Evolutionary conservation across 257 asterid species (phyloP).

Genomic region (Solanum arcanum): DNA sequence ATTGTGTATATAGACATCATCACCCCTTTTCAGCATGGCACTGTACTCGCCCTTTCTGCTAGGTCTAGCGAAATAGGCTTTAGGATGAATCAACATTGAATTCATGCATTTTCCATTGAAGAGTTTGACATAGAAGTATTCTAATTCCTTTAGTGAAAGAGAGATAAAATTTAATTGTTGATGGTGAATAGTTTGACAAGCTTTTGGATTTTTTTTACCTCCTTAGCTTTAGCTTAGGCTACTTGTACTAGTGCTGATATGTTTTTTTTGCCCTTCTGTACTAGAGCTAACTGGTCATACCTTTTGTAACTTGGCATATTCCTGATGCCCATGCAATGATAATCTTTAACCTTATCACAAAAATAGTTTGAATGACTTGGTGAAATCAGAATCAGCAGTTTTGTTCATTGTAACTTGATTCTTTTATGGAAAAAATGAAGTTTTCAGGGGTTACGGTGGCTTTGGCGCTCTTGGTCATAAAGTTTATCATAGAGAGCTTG

Average conservation of each 20-base stretch:
- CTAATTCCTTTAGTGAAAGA: background rate
- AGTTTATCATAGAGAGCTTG: constrained; percentile 73
- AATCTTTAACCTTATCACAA: background rate
- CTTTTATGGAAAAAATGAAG: constrained; percentile 37
- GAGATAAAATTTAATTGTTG: background rate
- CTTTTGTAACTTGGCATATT: background rate
- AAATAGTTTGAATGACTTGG: background rate
- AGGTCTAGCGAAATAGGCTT: background rate
- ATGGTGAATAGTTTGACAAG: background rate
- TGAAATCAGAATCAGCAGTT: background rate
- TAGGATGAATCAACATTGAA: background rate
- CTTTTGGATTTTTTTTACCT: too few species aligned
- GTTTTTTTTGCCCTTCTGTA: background rate
- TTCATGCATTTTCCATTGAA: background rate
- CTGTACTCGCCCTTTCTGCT: background rate
- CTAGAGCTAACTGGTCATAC: background rate
- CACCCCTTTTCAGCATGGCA: background rate
- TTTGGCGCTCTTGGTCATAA: constrained; percentile 98
- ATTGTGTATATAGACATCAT: background rate
- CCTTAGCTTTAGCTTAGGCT: too few species aligned
- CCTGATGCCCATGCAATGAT: background rate
- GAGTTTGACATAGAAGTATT: background rate
- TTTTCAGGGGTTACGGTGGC: constrained; percentile 98
- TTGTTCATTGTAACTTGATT: constrained; percentile 27
- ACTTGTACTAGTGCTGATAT: background rate